These are phyloP conservation scores for Podospora anserina DNA, from an alignment of 495 filamentous ascomycete species.

Conservation along the genomic window DNA sequence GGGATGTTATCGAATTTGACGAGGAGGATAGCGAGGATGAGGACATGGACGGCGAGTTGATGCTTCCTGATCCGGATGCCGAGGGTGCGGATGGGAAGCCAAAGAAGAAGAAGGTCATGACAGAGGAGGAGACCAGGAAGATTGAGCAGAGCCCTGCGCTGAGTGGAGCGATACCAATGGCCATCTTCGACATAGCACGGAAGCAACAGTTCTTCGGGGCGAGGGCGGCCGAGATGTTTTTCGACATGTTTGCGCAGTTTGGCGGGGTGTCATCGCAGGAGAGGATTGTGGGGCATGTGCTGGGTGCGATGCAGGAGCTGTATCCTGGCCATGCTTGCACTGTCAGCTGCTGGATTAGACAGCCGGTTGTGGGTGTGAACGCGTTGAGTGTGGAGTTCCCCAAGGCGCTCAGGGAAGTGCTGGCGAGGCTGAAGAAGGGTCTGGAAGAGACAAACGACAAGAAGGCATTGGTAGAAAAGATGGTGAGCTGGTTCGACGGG, in stretches of 20 bases:
- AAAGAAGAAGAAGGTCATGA: conserved; percentile 43
- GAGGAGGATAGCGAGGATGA: conserved; percentile 43
- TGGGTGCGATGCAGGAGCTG: conserved; percentile 57
- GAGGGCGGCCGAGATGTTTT: conserved; percentile 68
- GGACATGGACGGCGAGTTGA: conserved; percentile 42
- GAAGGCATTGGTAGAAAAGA: conserved; percentile 50
- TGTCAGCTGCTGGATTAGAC: conserved; percentile 65
- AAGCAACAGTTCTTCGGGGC: conserved; percentile 67
- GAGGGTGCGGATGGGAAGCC: conserved; percentile 22
- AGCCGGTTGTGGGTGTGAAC: conserved; percentile 64
- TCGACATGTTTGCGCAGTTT: conserved; percentile 72
- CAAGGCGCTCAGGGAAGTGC: conserved; percentile 58
- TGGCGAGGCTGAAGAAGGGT: conserved; percentile 56
- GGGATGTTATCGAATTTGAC: conserved; percentile 32
- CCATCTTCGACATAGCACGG: conserved; percentile 85
- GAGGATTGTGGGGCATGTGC: conserved; percentile 73
- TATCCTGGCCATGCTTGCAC: conserved; percentile 59
- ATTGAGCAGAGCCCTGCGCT: conserved; percentile 76
- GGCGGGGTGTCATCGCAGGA: conserved; percentile 56
- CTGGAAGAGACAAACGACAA: conserved; percentile 43
- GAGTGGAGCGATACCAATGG: conserved; percentile 84
- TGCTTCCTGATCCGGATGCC: conserved; percentile 41
- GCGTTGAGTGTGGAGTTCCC: conserved; percentile 69
- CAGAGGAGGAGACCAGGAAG: conserved; percentile 55
- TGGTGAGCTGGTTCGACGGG: conserved; percentile 57